phyloP scores from a whole-genome alignment of 2,329 filamentous ascomycete species.

The Fonsecaea pedrosoi region DNA sequence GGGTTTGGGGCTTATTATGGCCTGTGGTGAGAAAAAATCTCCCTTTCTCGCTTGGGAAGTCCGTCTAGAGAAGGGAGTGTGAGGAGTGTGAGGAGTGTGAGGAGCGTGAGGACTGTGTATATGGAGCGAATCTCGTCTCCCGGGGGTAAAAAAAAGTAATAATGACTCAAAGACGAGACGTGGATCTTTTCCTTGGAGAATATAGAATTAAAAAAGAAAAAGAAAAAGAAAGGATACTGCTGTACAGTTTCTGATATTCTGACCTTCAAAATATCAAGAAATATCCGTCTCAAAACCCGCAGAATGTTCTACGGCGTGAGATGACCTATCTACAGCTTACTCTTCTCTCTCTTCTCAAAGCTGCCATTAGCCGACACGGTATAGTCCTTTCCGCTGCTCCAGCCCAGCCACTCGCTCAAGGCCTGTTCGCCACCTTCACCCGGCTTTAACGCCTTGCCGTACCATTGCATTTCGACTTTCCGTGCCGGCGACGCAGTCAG shows the following conservation, averaged over 20 bases:
- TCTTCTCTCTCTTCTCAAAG: slow-evolving; percentile 58
- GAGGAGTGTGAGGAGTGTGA: too few relatives aligned
- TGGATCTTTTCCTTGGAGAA: too few relatives aligned
- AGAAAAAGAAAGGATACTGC: too few relatives aligned
- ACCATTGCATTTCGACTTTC: slow-evolving; percentile 71
- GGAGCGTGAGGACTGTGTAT: too few relatives aligned
- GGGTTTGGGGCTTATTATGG: slow-evolving; percentile 39
- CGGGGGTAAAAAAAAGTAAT: too few relatives aligned
- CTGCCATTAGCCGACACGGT: slow-evolving; percentile 66
- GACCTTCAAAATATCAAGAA: not conserved
- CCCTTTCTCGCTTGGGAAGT: too few relatives aligned
- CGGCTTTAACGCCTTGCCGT: slow-evolving; percentile 63
- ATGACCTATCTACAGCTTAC: slow-evolving; percentile 33
- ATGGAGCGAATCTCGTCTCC: too few relatives aligned
- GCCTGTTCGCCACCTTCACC: slow-evolving; percentile 76
- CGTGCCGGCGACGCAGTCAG: slow-evolving; percentile 72
- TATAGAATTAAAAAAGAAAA: too few relatives aligned
- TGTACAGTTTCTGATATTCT: not conserved
- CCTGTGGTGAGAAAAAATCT: slow-evolving; percentile 26
- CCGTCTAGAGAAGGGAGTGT: not conserved
- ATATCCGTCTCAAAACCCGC: not conserved
- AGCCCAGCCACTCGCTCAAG: slow-evolving; percentile 76
- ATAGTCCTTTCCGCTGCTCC: slow-evolving; percentile 75
- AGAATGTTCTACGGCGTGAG: not conserved
- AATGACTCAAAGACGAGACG: too few relatives aligned